phyloP scores from a whole-genome alignment of 164 flowering plant genomes.

The Chimonanthus salicifolius region DNA sequence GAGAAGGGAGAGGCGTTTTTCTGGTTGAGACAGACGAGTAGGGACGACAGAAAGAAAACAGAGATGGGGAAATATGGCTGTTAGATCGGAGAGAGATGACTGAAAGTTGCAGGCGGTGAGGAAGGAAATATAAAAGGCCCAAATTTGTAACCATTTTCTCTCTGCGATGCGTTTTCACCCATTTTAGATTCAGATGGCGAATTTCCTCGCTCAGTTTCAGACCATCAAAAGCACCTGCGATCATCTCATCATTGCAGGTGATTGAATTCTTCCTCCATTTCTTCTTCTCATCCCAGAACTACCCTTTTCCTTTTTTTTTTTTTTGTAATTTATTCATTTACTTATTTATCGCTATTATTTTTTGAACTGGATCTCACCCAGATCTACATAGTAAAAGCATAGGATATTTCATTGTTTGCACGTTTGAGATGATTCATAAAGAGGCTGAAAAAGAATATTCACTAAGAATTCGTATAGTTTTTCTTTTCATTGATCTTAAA shows the following conservation, averaged over 20 bases:
- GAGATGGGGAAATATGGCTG: too few species aligned
- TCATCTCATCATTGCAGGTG: constrained; percentile 81
- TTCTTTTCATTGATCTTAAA: neutral
- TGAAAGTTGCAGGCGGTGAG: too few species aligned
- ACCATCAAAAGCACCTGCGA: constrained; percentile 65
- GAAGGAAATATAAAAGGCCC: neutral
- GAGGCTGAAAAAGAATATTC: neutral
- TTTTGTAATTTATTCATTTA: too few species aligned
- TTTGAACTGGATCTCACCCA: neutral
- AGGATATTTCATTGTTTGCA: neutral
- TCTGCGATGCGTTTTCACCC: neutral
- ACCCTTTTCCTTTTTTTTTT: too few species aligned
- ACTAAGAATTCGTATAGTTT: neutral
- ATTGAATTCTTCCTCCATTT: neutral
- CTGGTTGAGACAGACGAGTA: too few species aligned
- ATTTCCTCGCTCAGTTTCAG: constrained; percentile 85
- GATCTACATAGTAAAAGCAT: too few species aligned
- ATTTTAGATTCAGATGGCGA: constrained; percentile 55
- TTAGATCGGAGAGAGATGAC: too few species aligned
- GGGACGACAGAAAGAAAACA: too few species aligned
- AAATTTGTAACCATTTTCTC: neutral
- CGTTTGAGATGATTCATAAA: neutral
- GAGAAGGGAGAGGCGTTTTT: too few species aligned
- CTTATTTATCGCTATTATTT: neutral
- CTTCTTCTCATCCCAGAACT: neutral